A percentile compares a stretch with the other conserved stretches of the same genome.
These are phyloP conservation scores for Neoarthrinium moseri DNA, from an alignment of 2,329 filamentous ascomycete genomes.

Conservation along the genomic window DNA sequence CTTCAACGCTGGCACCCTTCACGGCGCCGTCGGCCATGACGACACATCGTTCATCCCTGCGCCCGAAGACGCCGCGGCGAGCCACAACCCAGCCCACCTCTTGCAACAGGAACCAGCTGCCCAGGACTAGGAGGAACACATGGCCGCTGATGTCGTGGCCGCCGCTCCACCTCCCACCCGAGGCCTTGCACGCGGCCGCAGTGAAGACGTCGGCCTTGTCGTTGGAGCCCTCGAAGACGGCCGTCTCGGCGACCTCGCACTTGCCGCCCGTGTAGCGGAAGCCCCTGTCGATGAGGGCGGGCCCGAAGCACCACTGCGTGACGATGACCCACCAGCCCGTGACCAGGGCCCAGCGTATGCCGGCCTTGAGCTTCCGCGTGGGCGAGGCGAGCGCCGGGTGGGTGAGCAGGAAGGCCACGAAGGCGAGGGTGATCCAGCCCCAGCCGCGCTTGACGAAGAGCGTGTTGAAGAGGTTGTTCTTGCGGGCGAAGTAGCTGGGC, in stretches of 20 bases:
- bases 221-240: conserved; percentile 43
- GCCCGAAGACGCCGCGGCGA: conserved; percentile 38
- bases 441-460: conserved; percentile 95
- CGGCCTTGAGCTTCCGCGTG: conserved; percentile 53
- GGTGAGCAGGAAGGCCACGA: conserved; percentile 66
- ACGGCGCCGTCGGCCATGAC: conserved; percentile 65
- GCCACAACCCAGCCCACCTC: conserved; percentile 67
- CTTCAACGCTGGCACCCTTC: conserved; percentile 55
- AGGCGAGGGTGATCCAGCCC: conserved; percentile 82
- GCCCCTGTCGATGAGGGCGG: conserved; percentile 82
- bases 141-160: conserved; percentile 96
- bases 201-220: conserved; percentile 60
- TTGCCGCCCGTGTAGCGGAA: conserved; percentile 86
- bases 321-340: conserved; percentile 81
- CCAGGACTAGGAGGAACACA: conserved; percentile 86
- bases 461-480: conserved; percentile 88
- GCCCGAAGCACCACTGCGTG: conserved; percentile 97
- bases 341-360: conserved; percentile 66
- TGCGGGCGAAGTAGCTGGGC: conserved; percentile 89
- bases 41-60: conserved; percentile 63
- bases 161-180: conserved; percentile 84
- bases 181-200: conserved; percentile 76
- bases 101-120: conserved; percentile 76
- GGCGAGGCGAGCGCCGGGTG: conserved; percentile 54
- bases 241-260: conserved; percentile 62